Conservation (phyloP, 1,284 basidiomycete species). For the Pseudozyma sp. region DNA sequence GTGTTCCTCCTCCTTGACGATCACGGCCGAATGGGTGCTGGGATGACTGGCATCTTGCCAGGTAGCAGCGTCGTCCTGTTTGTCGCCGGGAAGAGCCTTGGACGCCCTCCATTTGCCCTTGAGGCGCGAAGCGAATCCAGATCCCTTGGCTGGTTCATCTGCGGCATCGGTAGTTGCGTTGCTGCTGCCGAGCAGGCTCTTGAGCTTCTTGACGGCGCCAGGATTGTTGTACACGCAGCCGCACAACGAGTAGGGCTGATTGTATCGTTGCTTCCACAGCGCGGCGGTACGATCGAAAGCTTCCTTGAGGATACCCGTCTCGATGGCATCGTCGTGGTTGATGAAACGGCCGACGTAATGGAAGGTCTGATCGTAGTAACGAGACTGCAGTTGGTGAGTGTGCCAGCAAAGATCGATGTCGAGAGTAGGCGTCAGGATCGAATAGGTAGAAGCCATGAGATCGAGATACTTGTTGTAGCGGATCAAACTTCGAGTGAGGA, state of each 20-base stretch:
- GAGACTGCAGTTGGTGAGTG: slow-evolving; percentile 49
- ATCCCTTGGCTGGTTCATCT: slow-evolving; percentile 5
- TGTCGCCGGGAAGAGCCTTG: slow-evolving; percentile 36
- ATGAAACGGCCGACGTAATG: slow-evolving; percentile 55
- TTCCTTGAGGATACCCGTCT: slow-evolving; percentile 46
- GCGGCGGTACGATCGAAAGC: slow-evolving; percentile 54
- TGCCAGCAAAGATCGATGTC: slow-evolving; percentile 64
- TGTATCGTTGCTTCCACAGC: slow-evolving; percentile 43
- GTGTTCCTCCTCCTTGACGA: slow-evolving; percentile 36
- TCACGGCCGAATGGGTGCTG: slow-evolving; percentile 45
- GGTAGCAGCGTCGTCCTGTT: slow-evolving; percentile 12
- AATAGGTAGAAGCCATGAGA: slow-evolving; percentile 19
- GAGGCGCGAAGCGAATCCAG: slow-evolving; percentile 24
- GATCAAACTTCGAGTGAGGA: slow-evolving; percentile 40
- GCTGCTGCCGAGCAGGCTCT: slow-evolving; percentile 24
- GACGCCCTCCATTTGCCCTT: slow-evolving; percentile 47
- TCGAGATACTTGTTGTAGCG: slow-evolving; percentile 56
- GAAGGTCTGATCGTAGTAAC: slow-evolving; percentile 44
- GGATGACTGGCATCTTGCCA: slow-evolving; percentile 52
- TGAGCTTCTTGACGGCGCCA: slow-evolving; percentile 33
- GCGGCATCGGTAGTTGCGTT: slow-evolving; percentile 1
- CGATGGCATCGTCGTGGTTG: slow-evolving; percentile 60
- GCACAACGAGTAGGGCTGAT: slow-evolving; percentile 54
- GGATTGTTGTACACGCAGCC: slow-evolving; percentile 52
- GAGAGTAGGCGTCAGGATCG: slow-evolving; percentile 50